Evolutionary conservation across 139 green algal species (phyloP).

Genomic region (Desmodesmus armatus): DNA sequence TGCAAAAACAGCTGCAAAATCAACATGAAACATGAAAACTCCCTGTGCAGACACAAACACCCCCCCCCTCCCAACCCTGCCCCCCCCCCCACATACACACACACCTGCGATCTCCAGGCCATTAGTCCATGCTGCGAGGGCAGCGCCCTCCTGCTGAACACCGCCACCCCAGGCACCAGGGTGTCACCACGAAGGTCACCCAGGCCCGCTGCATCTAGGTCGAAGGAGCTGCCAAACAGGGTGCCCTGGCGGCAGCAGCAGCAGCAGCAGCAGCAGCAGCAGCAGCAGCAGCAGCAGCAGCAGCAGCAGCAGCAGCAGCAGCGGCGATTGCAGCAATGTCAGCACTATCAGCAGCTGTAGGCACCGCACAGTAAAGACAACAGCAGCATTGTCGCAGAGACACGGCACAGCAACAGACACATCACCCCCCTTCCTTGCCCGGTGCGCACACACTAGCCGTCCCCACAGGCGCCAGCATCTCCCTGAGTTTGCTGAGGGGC

Average conservation of each 20-base stretch:
- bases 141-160: slow-evolving; percentile 89
- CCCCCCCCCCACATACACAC: neutral
- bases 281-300: neutral
- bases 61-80: neutral
- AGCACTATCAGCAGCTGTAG: neutral
- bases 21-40: too few relatives aligned
- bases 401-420: too few relatives aligned
- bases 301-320: neutral
- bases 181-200: slow-evolving; percentile 60
- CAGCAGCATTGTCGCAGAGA: neutral
- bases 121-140: slow-evolving; percentile 97
- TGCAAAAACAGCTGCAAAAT: too few relatives aligned
- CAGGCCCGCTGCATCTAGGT: slow-evolving; percentile 54
- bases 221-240: slow-evolving; percentile 79
- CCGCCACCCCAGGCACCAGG: slow-evolving; percentile 87
- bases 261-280: neutral
- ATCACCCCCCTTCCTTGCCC: too few relatives aligned
- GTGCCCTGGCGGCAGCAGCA: slow-evolving; percentile 48
- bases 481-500: too few relatives aligned
- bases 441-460: too few relatives aligned
- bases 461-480: too few relatives aligned
- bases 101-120: slow-evolving; percentile 88
- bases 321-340: too few relatives aligned
- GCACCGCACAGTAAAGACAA: too few relatives aligned
- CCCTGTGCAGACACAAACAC: neutral